Evolutionary conservation across 2,329 filamentous ascomycete genomes (phyloP).

Genomic region (Lasiodiplodia hormozganensis): DNA sequence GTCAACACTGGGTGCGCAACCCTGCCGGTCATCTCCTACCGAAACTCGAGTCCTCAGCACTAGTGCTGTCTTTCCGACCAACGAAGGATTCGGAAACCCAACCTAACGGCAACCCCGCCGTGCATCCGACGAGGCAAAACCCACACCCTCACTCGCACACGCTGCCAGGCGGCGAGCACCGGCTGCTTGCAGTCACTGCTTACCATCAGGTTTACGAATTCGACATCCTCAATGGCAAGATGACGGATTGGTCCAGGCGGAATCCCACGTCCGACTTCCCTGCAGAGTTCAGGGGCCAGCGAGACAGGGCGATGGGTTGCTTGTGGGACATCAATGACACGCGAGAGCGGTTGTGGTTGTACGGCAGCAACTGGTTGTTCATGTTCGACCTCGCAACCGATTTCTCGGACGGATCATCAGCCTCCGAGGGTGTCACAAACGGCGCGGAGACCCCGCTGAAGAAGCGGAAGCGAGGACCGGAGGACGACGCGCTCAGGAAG

Average conservation of each 20-base stretch:
- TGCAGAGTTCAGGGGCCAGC: slow-evolving; percentile 72
- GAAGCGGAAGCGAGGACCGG: slow-evolving; percentile 35
- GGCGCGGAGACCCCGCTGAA: slow-evolving; percentile 38
- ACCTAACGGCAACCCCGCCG: slow-evolving; percentile 55
- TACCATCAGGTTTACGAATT: slow-evolving; percentile 77
- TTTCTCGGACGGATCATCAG: slow-evolving; percentile 51
- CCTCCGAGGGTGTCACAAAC: slow-evolving; percentile 29
- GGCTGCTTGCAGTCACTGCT: slow-evolving; percentile 67
- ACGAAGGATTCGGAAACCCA: slow-evolving; percentile 30
- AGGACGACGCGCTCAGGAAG: slow-evolving; percentile 52
- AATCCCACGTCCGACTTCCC: slow-evolving; percentile 82
- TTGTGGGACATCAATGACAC: slow-evolving; percentile 76
- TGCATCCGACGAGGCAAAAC: slow-evolving; percentile 58
- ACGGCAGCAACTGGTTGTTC: slow-evolving; percentile 83
- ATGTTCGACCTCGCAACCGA: slow-evolving; percentile 88
- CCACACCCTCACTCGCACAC: slow-evolving; percentile 63
- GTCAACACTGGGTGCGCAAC: slow-evolving; percentile 77
- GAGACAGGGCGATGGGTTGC: slow-evolving; percentile 82
- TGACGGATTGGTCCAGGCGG: slow-evolving; percentile 85
- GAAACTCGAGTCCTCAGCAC: slow-evolving; percentile 52
- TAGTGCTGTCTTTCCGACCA: slow-evolving; percentile 57
- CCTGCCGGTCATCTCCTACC: slow-evolving; percentile 64
- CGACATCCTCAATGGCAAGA: slow-evolving; percentile 74
- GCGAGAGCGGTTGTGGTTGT: slow-evolving; percentile 76
- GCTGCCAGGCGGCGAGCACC: slow-evolving; percentile 60